These are phyloP conservation scores for Termitomyces titanicus DNA, from an alignment of 768 basidiomycete genomes.

Conservation along the genomic window DNA sequence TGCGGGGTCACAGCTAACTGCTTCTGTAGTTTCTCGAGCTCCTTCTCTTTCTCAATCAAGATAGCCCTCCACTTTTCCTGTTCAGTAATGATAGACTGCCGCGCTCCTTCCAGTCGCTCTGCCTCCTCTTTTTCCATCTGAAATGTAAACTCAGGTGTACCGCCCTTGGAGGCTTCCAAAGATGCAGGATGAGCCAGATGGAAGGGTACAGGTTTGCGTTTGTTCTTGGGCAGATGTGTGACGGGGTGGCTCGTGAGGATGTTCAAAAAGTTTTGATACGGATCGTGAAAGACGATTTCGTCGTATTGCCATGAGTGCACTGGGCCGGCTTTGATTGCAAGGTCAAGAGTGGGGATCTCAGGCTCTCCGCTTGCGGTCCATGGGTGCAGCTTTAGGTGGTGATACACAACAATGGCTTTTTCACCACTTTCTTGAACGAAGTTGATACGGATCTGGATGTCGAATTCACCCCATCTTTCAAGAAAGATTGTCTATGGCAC, in stretches of 20 bases:
- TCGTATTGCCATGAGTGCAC: constrained; percentile 99
- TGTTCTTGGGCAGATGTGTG: constrained; percentile 68
- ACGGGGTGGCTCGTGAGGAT: constrained; percentile 81
- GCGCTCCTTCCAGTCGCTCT: constrained; percentile 74
- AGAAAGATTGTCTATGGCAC: not conserved
- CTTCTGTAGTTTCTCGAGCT: constrained; percentile 67
- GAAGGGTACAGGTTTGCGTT: constrained; percentile 65
- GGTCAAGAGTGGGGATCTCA: constrained; percentile 64
- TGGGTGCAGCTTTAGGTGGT: constrained; percentile 94
- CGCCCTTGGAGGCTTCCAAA: constrained; percentile 61
- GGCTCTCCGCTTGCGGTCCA: constrained; percentile 68
- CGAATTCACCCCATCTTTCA: constrained; percentile 95
- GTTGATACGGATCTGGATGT: constrained; percentile 87
- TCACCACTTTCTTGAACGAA: constrained; percentile 90
- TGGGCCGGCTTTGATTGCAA: constrained; percentile 64
- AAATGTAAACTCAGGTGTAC: constrained; percentile 79
- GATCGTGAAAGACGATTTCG: constrained; percentile 95
- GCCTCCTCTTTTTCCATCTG: constrained; percentile 88
- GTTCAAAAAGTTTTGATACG: constrained; percentile 81
- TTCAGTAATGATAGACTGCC: constrained; percentile 67
- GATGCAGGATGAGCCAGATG: constrained; percentile 61
- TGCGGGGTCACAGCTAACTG: constrained; percentile 32
- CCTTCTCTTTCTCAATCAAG: constrained; percentile 80
- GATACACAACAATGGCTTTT: constrained; percentile 83
- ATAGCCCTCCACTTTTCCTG: constrained; percentile 67